Base-by-base conservation (phyloP, 2,329 filamentous ascomycete genomes). In the Ceratocystiopsis sp. region DNA sequence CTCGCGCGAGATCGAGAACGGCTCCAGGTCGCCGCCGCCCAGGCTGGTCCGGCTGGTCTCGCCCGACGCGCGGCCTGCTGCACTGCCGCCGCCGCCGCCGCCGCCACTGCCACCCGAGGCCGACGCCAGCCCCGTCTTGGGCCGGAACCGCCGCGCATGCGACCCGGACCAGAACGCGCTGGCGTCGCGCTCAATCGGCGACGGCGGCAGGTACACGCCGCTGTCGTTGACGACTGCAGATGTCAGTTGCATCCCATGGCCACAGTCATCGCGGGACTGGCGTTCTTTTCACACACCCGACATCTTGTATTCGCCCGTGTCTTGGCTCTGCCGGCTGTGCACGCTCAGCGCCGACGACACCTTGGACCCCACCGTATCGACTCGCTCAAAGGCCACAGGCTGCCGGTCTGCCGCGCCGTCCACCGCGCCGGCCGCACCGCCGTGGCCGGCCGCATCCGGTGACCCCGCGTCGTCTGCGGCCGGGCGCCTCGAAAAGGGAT, bases 191-290 rank as follows among this genome's bases (percentile, higher is more conserved):
- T 94, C 85, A 14, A 78, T 74, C 3, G 89, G 85, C 10, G 89
- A 94, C n/a, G 89, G 89, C 53, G 89, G 89, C 52, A 96, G 74
- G 64, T 93, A 96, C 48, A 94, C 82, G 51, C 89, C 89, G 59
- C 83, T 93, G 62, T 93, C 87, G 58, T 93, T 93, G 60, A 96
- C 91, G 51, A 95, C 89, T 95, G 59, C n/a, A 17, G 10, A 15
- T 37, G 32, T 16, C 25, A 32, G 32, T 4, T 6, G 3, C 13
- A 33, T 29, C 8, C 21, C n/a, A n/a, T n/a, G n/a, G 19, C 19
- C 19, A 21, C 19, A 21, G n/a, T n/a, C n/a, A n/a, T n/a, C n/a
- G n/a, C n/a, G n/a, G n/a, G n/a, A n/a, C n/a, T n/a, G n/a, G n/a
- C n/a, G n/a, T n/a, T n/a, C n/a, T n/a, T n/a, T n/a, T n/a, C 25